Conservation (phyloP, 2,329 filamentous ascomycete genomes). For the Oidium heveae region DNA sequence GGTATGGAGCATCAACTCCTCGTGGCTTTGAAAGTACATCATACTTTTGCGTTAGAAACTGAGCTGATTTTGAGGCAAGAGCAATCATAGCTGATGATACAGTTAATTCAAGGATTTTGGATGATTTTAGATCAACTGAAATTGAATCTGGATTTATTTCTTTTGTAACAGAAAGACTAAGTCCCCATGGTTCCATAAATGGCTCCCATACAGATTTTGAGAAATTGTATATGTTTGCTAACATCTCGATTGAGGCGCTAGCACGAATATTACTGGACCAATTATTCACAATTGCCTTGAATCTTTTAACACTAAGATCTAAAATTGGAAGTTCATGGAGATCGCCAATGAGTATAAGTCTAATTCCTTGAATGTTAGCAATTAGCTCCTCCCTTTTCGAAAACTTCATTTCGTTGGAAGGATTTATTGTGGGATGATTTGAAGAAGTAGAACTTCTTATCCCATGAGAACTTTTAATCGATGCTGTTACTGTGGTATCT, state of each 20-base stretch:
- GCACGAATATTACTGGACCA: slow-evolving; percentile 78
- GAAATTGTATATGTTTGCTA: slow-evolving; percentile 96
- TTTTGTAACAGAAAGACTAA: slow-evolving; percentile 73
- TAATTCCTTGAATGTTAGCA: slow-evolving; percentile 66
- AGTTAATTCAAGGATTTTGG: slow-evolving; percentile 77
- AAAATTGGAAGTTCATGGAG: slow-evolving; percentile 85
- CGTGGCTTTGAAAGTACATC: slow-evolving; percentile 85
- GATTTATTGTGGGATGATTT: neutral
- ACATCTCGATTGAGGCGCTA: slow-evolving; percentile 75
- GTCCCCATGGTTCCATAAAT: slow-evolving; percentile 80
- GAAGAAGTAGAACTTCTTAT: neutral
- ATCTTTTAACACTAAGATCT: slow-evolving; percentile 79
- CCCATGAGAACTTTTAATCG: neutral
- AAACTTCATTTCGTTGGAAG: neutral
- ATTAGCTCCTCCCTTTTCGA: slow-evolving; percentile 48
- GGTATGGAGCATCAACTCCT: slow-evolving; percentile 74
- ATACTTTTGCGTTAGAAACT: slow-evolving; percentile 69
- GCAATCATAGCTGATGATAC: slow-evolving; percentile 86
- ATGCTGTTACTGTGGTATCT: neutral
- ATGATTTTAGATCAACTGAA: slow-evolving; percentile 65
- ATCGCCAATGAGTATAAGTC: slow-evolving; percentile 85
- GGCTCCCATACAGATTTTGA: slow-evolving; percentile 98
- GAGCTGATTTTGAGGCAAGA: slow-evolving; percentile 72
- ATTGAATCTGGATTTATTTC: slow-evolving; percentile 50
- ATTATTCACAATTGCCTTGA: slow-evolving; percentile 61